Percentiles rank a stretch among this genome's conserved stretches.
Evolutionary conservation across 1,284 basidiomycete genomes (phyloP).

Genomic region (Spongispora temasekensis): DNA sequence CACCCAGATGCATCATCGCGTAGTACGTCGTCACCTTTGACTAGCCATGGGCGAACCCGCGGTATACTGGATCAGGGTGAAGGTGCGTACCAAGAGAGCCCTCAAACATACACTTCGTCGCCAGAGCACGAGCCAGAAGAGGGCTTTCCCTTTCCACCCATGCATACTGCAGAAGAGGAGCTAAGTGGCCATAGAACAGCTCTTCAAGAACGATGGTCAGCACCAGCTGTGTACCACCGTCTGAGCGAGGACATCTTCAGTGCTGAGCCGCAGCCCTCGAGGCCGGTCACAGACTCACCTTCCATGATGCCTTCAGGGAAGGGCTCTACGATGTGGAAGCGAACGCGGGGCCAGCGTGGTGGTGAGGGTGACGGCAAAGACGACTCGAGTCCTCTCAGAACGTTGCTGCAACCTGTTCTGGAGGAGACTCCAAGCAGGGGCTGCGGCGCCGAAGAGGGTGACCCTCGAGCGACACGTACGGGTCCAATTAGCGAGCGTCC

Average conservation of each 20-base stretch:
- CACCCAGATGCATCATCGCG: conserved; percentile 43
- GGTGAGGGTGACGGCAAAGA: conserved; percentile 5
- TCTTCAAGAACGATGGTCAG: conserved; percentile 38
- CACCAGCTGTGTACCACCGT: conserved; percentile 53
- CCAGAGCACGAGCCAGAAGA: conserved; percentile 43
- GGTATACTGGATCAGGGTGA: conserved; percentile 18
- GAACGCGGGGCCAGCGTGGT: conserved; percentile 5
- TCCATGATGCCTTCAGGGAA: not conserved
- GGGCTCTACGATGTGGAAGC: not conserved
- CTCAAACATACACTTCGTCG: conserved; percentile 38
- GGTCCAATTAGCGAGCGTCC: not conserved
- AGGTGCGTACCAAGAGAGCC: not conserved
- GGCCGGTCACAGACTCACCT: conserved; percentile 16
- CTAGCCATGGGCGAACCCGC: conserved; percentile 18
- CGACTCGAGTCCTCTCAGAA: not conserved
- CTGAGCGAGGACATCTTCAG: conserved; percentile 39
- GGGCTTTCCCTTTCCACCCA: conserved; percentile 45
- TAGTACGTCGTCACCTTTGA: conserved; percentile 32
- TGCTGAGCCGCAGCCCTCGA: conserved; percentile 23
- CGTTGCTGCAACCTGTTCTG: conserved; percentile 15
- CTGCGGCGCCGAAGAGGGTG: conserved; percentile 7
- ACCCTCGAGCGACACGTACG: not conserved
- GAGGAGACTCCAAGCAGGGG: conserved; percentile 19
- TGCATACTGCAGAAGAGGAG: conserved; percentile 2
- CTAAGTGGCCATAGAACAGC: not conserved